Evolutionary conservation across 1,284 basidiomycete species (phyloP).

Genomic region (Leccinum brunneo-olivaceum): DNA sequence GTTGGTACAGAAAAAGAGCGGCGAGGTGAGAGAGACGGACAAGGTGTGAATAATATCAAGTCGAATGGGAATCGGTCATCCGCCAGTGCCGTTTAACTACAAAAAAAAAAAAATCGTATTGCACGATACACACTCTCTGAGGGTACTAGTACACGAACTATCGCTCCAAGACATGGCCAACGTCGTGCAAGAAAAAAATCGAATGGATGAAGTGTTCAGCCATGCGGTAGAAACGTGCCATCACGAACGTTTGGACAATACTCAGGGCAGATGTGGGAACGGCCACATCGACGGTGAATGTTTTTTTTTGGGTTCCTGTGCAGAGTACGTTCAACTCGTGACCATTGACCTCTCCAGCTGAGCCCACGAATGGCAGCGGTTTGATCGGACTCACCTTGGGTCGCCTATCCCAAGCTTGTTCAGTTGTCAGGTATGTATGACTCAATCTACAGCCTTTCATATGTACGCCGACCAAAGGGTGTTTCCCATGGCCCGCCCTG

Average conservation of each 20-base stretch:
- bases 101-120: slow-evolving; percentile 4
- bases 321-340: no score
- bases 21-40: slow-evolving; percentile 8
- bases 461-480: no score
- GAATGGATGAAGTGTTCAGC: background rate
- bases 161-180: background rate
- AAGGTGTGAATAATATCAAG: slow-evolving; percentile 7
- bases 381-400: no score
- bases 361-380: no score
- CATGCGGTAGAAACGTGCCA: slow-evolving; percentile 17
- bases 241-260: background rate
- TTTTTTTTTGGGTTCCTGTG: slow-evolving; percentile 1
- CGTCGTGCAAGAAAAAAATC: background rate
- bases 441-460: no score
- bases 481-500: no score
- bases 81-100: slow-evolving; percentile 1
- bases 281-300: background rate
- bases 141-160: slow-evolving; percentile 1
- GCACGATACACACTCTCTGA: background rate
- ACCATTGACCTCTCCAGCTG: no score
- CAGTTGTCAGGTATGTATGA: no score
- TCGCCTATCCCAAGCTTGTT: no score
- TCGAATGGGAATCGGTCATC: slow-evolving; percentile 19
- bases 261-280: slow-evolving; percentile 1
- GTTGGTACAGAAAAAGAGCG: slow-evolving; percentile 17